Conservation (phyloP, 2,329 filamentous ascomycete species). For the Bipolaris bicolor region DNA sequence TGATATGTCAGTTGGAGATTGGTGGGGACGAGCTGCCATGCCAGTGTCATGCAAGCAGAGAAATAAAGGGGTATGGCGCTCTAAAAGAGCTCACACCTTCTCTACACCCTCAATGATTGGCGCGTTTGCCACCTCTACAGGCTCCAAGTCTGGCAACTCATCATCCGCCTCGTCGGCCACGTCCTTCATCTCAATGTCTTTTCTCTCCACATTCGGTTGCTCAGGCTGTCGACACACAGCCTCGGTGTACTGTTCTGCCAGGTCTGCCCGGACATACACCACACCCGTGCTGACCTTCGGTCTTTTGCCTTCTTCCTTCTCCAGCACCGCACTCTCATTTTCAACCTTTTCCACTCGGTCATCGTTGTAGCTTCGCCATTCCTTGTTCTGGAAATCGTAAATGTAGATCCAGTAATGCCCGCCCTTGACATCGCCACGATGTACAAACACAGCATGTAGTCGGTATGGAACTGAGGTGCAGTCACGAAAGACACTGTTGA, state of each 20-base stretch:
- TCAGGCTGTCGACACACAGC: constrained; percentile 51
- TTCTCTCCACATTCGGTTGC: constrained; percentile 3
- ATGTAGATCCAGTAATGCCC: constrained; percentile 99
- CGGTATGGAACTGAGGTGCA: constrained; percentile 74
- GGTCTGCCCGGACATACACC: constrained; percentile 76
- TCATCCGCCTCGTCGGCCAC: constrained; percentile 22
- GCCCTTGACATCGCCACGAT: constrained; percentile 67
- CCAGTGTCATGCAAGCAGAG: constrained; percentile 1
- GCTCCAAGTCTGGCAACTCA: constrained; percentile 13
- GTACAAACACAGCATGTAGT: constrained; percentile 91
- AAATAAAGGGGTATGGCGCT: neutral
- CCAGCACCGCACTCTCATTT: constrained; percentile 71
- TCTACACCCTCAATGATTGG: constrained; percentile 39
- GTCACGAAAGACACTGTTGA: constrained; percentile 66
- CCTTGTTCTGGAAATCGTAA: constrained; percentile 77
- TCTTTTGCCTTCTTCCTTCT: constrained; percentile 64
- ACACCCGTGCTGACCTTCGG: constrained; percentile 63
- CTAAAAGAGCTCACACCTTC: constrained; percentile 29
- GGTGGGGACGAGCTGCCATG: neutral
- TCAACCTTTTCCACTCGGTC: constrained; percentile 75
- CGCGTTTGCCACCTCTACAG: constrained; percentile 15
- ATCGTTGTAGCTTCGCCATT: constrained; percentile 97
- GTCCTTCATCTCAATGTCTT: constrained; percentile 26
- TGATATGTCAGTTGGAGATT: neutral
- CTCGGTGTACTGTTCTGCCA: constrained; percentile 65